A percentile compares a stretch with the other conserved stretches of the same genome.
Conservation (phyloP, 2,329 filamentous ascomycete genomes). For the Cercospora sp. region DNA sequence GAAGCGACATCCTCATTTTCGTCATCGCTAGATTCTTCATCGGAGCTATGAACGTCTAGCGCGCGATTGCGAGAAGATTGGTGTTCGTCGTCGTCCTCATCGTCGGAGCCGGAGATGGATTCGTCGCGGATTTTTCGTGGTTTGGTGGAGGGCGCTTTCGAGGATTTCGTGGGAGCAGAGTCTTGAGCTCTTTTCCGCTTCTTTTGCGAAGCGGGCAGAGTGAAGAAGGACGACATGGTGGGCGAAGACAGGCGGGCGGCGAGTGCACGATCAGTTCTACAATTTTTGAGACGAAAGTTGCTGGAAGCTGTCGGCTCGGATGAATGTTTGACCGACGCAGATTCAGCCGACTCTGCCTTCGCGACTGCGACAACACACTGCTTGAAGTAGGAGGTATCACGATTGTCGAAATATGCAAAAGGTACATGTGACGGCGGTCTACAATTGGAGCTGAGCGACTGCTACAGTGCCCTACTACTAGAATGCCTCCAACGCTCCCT, state of each 20-base stretch:
- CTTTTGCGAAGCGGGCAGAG: constrained; percentile 78
- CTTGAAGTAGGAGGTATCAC: neutral
- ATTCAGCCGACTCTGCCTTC: neutral
- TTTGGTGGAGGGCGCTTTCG: constrained; percentile 45
- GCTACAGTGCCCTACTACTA: neutral
- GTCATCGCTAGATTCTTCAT: constrained; percentile 61
- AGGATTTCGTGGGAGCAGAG: constrained; percentile 55
- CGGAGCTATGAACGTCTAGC: constrained; percentile 45
- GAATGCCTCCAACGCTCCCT: constrained; percentile 19
- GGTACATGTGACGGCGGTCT: no score
- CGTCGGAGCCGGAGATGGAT: constrained; percentile 84
- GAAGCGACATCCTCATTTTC: constrained; percentile 88
- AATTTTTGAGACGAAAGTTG: constrained; percentile 10
- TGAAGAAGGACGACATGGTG: constrained; percentile 93
- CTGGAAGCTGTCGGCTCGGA: neutral
- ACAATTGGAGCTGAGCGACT: neutral
- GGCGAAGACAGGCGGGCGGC: constrained; percentile 7
- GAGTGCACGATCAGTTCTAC: neutral
- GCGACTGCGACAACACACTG: neutral
- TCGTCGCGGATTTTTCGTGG: constrained; percentile 62
- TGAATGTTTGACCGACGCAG: neutral
- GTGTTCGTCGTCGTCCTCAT: constrained; percentile 62
- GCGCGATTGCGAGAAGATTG: constrained; percentile 3
- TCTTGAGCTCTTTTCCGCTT: constrained; percentile 77
- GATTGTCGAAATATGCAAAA: neutral